A percentile compares a stretch with the other conserved stretches of the same genome.
Conservation (phyloP, 805 yeast species). For the Wickerhamiella siamensis region DNA sequence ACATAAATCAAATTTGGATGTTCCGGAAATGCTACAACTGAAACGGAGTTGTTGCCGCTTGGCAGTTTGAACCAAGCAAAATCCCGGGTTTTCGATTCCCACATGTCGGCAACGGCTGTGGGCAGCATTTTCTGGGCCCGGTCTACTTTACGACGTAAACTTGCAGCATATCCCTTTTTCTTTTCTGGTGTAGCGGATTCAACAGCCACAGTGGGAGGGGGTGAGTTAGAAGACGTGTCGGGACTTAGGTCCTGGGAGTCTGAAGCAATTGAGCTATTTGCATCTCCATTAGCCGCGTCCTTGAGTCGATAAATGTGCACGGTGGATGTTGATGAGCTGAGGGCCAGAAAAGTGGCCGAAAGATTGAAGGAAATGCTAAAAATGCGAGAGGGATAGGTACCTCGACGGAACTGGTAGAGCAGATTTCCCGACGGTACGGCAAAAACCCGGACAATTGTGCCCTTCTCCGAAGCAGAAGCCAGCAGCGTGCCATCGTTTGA, state of each 20-base stretch:
- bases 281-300: no score
- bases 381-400: constrained; percentile 72
- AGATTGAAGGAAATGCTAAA: constrained; percentile 62
- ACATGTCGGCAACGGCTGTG: constrained; percentile 58
- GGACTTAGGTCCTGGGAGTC: neutral
- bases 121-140: constrained; percentile 83
- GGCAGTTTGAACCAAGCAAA: constrained; percentile 80
- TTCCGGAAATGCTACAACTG: constrained; percentile 28
- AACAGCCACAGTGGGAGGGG: neutral
- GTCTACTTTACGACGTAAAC: constrained; percentile 13
- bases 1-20: constrained; percentile 29
- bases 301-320: constrained; percentile 79
- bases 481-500: constrained; percentile 64
- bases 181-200: neutral
- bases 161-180: constrained; percentile 6
- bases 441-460: constrained; percentile 79
- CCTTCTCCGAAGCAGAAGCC: constrained; percentile 83
- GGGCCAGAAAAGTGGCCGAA: constrained; percentile 59
- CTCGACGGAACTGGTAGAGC: constrained; percentile 65
- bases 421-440: constrained; percentile 40
- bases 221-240: neutral
- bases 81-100: constrained; percentile 74
- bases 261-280: neutral
- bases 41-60: constrained; percentile 19
- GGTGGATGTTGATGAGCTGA: constrained; percentile 78